Percentiles rank a stretch among this genome's conserved stretches.
Evolutionary conservation across 805 yeast species (phyloP).

Genomic region (Starmerella sp.): DNA sequence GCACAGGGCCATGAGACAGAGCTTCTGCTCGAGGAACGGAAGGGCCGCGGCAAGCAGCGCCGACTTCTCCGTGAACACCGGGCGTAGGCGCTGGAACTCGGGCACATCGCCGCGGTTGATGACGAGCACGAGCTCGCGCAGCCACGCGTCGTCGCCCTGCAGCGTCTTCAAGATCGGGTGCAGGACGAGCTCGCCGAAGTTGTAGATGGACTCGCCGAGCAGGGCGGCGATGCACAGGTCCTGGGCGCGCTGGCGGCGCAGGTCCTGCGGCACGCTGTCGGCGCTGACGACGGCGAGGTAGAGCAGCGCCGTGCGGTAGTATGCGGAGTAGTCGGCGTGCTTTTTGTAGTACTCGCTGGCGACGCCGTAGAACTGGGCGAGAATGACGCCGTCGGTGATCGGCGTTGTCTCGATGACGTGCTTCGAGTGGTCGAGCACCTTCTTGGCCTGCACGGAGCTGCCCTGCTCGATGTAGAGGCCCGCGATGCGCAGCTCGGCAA

Average conservation of each 20-base stretch:
- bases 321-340: slow-evolving; percentile 67
- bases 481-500: slow-evolving; percentile 62
- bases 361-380: slow-evolving; percentile 73
- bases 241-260: slow-evolving; percentile 45
- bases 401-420: slow-evolving; percentile 47
- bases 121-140: slow-evolving; percentile 55
- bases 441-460: slow-evolving; percentile 49
- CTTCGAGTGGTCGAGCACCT: slow-evolving; percentile 51
- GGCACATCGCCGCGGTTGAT: slow-evolving; percentile 70
- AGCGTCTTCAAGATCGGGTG: slow-evolving; percentile 66
- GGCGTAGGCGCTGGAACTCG: slow-evolving; percentile 43
- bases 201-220: slow-evolving; percentile 82
- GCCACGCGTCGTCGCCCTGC: slow-evolving; percentile 49
- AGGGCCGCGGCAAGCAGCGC: slow-evolving; percentile 50
- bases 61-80: slow-evolving; percentile 32
- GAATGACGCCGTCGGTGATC: slow-evolving; percentile 47
- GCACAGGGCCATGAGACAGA: slow-evolving; percentile 81
- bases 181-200: slow-evolving; percentile 87
- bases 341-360: slow-evolving; percentile 64
- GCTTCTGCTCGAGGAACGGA: slow-evolving; percentile 72
- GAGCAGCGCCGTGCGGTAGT: slow-evolving; percentile 69
- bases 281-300: slow-evolving; percentile 55
- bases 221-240: slow-evolving; percentile 79
- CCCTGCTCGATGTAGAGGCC: slow-evolving; percentile 51
- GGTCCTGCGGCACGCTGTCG: slow-evolving; percentile 32